Base-by-base conservation (phyloP, 371 early-diverging fungal genomes). In the Nematocida major region DNA sequence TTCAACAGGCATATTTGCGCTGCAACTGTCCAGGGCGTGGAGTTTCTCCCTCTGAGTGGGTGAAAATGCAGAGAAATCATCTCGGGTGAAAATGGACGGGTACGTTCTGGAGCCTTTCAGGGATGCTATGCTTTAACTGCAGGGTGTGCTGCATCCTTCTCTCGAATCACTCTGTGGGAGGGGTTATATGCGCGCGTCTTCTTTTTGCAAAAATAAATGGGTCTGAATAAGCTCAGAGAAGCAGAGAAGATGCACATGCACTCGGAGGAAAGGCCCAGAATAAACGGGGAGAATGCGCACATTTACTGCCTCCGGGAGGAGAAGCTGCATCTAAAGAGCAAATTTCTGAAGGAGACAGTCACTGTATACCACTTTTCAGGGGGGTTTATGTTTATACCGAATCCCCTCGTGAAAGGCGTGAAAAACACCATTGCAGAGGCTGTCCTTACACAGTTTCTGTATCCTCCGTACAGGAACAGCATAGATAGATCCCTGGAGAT, bases 391-490 rank as follows among this genome's bases (percentile, higher is more conserved):
- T 73, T 45, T 40, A 73, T 73, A 40, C 76, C 76, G 20, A 36
- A 28, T 24, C 76, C 76, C 1, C 76, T 73, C 5, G 49, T 30
- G 48, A 20, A 15, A 15, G 18, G 30, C 11, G 63, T 51, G 11
- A 73, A 73, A 22, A 50, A 39, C 0, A 28, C 13, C 20, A 63
- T 73, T 30, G 63, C 48, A 28, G 20, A 36, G 18, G 39, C n/a
- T 4, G 49, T 63, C 13, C 54, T 73, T n/a, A 73, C 76, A 18
- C 22, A 47, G 28, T 28, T 61, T 20, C 26, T 73, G n/a, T 73
- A 73, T 7, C 76, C 59, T 0, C 76, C 76, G 18, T 73, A 73
- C 38, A 32, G 51, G 39, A 73, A 73, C 76, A 73, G 76, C 43
- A 49, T 73, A 26, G 76, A 73, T 26, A 49, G 76, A 50, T 11